Percentiles rank a stretch among this genome's conserved stretches.
phyloP scores from a whole-genome alignment of 1,139 yeast species.

The Sugiyamaella xylanicola region DNA sequence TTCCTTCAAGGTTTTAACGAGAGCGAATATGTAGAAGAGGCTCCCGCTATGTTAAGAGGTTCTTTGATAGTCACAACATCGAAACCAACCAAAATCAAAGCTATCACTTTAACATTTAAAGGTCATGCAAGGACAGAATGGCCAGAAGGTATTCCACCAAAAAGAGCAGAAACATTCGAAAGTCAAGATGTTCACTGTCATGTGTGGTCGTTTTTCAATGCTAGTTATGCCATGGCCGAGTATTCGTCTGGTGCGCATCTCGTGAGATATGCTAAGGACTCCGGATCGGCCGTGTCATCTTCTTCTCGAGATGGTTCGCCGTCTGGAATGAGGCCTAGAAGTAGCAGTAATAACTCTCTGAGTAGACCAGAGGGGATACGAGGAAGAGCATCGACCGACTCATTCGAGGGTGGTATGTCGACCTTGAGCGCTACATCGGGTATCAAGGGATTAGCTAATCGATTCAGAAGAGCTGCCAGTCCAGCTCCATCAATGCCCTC shows the following conservation, averaged over 20 bases:
- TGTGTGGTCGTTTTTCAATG: slow-evolving; percentile 87
- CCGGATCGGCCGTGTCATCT: slow-evolving; percentile 14
- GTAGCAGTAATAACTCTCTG: slow-evolving; percentile 13
- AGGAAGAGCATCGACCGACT: slow-evolving; percentile 13
- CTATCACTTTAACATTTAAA: slow-evolving; percentile 63
- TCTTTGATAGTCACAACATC: slow-evolving; percentile 68
- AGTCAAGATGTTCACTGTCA: slow-evolving; percentile 68
- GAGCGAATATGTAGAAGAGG: slow-evolving; percentile 63
- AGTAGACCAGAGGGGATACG: slow-evolving; percentile 17
- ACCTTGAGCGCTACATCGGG: slow-evolving; percentile 5
- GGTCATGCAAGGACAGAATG: slow-evolving; percentile 87
- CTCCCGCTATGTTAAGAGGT: slow-evolving; percentile 86
- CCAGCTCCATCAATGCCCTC: slow-evolving; percentile 24
- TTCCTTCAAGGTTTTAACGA: slow-evolving; percentile 81
- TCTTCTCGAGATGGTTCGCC: slow-evolving; percentile 21
- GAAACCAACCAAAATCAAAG: slow-evolving; percentile 75
- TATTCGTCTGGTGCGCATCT: slow-evolving; percentile 55
- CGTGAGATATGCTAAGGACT: slow-evolving; percentile 51
- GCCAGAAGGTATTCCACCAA: slow-evolving; percentile 99
- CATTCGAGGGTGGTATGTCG: background rate
- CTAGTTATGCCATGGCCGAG: slow-evolving; percentile 44
- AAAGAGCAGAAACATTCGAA: slow-evolving; percentile 66
- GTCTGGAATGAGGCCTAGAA: slow-evolving; percentile 15
- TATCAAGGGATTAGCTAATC: slow-evolving; percentile 27
- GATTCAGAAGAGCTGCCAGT: slow-evolving; percentile 29